Conservation (phyloP, 495 filamentous ascomycete species). For the Lophiostoma macrostomum region DNA sequence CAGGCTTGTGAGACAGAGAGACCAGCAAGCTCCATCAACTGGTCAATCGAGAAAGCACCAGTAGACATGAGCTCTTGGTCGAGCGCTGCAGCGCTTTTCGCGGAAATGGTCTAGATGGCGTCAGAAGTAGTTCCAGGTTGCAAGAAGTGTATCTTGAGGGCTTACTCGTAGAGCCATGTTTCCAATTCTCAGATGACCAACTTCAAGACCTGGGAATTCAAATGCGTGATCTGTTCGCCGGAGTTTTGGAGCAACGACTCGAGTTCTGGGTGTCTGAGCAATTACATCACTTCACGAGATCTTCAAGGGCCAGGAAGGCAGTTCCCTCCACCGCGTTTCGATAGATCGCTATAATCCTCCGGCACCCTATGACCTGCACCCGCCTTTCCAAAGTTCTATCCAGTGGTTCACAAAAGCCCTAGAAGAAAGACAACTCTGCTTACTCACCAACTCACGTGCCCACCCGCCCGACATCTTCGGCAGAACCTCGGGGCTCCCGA, state of each 20-base stretch:
- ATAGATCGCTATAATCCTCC: too few species aligned
- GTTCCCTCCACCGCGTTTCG: too few species aligned
- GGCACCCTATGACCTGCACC: not conserved
- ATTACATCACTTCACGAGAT: conserved; percentile 18
- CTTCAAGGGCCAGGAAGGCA: too few species aligned
- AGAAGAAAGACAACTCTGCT: not conserved
- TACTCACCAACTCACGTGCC: conserved; percentile 3
- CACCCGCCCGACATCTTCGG: not conserved
- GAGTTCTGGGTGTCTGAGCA: not conserved
- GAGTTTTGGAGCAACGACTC: too few species aligned
- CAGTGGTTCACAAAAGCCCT: not conserved
- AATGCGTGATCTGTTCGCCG: too few species aligned
- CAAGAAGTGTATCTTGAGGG: not conserved
- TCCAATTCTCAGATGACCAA: too few species aligned
- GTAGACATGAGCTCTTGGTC: conserved; percentile 92
- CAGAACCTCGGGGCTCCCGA: conserved; percentile 16
- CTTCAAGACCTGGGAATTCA: too few species aligned
- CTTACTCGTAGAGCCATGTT: conserved; percentile 54
- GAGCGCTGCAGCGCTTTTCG: conserved; percentile 81
- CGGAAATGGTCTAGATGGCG: conserved; percentile 66
- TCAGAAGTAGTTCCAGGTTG: not conserved
- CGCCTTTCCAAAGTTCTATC: not conserved
- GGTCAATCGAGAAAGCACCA: conserved; percentile 90
- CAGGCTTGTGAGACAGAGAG: conserved; percentile 91
- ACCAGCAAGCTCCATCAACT: conserved; percentile 95